phyloP scores from a whole-genome alignment of 1,139 yeast species.

The Hyphopichia buzzinii region DNA sequence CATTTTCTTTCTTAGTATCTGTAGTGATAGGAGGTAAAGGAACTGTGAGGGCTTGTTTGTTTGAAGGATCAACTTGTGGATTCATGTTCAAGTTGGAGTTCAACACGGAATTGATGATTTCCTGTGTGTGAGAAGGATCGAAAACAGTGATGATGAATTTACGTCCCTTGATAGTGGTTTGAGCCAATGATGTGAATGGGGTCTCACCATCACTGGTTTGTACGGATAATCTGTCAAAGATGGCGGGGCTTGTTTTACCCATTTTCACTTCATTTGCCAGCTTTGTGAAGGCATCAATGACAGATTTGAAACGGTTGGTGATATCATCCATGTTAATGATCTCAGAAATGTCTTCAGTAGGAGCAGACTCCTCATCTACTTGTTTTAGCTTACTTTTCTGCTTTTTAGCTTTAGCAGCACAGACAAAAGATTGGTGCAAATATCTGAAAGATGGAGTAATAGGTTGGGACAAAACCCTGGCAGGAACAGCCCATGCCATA shows the following conservation, averaged over 20 bases:
- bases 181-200: conserved; percentile 66
- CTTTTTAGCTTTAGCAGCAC: conserved; percentile 12
- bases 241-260: conserved; percentile 64
- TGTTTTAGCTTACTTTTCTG: conserved; percentile 14
- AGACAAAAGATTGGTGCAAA: conserved; percentile 5
- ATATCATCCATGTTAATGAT: conserved; percentile 40
- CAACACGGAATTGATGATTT: conserved; percentile 66
- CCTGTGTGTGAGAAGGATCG: conserved; percentile 72
- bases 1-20: conserved; percentile 59
- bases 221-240: conserved; percentile 62
- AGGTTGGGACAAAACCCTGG: background rate
- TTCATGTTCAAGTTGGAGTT: conserved; percentile 70
- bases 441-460: background rate
- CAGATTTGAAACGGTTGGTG: conserved; percentile 44
- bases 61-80: conserved; percentile 72
- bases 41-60: conserved; percentile 70
- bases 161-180: conserved; percentile 72
- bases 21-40: conserved; percentile 75
- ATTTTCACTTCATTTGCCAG: conserved; percentile 59
- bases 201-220: conserved; percentile 46
- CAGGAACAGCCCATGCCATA: too few species aligned
- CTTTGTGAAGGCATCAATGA: conserved; percentile 54
- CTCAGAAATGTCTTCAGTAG: conserved; percentile 14
- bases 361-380: conserved; percentile 15
- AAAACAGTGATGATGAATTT: conserved; percentile 73